Conservation (phyloP, 1,284 basidiomycete species). For the Malassezia furfur region DNA sequence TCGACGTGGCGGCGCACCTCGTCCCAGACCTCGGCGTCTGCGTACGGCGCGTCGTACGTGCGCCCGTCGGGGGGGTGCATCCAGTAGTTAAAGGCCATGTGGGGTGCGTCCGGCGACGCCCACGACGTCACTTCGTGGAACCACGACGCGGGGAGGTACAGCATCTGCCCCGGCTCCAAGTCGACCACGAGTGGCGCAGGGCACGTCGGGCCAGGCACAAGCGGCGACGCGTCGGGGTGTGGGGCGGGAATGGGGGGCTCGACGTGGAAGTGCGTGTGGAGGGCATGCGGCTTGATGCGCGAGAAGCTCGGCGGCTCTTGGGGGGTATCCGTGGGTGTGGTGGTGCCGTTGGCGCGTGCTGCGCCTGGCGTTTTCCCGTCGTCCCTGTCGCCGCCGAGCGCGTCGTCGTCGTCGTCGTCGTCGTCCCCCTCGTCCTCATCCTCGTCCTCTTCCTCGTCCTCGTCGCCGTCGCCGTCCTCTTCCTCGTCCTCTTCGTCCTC, state of each 20-base stretch:
- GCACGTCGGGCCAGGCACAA: constrained; percentile 14
- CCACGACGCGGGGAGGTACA: constrained; percentile 46
- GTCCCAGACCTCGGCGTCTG: constrained; percentile 41
- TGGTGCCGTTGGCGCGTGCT: background rate
- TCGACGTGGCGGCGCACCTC: constrained; percentile 4
- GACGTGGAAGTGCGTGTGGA: constrained; percentile 32
- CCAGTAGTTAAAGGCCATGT: constrained; percentile 48
- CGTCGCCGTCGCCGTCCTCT: constrained; percentile 24
- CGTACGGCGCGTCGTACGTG: constrained; percentile 26
- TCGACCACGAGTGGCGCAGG: constrained; percentile 38
- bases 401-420: constrained; percentile 15
- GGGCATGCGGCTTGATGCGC: constrained; percentile 25
- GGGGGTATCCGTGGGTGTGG: background rate
- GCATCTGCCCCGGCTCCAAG: constrained; percentile 41
- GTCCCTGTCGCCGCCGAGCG: constrained; percentile 28
- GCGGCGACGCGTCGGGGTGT: background rate
- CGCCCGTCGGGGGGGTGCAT: constrained; percentile 43
- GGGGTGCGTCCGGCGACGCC: constrained; percentile 20
- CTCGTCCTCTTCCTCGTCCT: constrained; percentile 19
- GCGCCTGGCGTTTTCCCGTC: constrained; percentile 22
- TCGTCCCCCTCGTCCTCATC: constrained; percentile 14
- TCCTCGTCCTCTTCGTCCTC: constrained; percentile 15
- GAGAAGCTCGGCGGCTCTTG: constrained; percentile 43
- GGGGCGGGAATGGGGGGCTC: constrained; percentile 17
- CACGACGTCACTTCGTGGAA: constrained; percentile 46